These are phyloP conservation scores for Penstemon barbatus DNA, from an alignment of 257 asterid genomes.

Conservation along the genomic window DNA sequence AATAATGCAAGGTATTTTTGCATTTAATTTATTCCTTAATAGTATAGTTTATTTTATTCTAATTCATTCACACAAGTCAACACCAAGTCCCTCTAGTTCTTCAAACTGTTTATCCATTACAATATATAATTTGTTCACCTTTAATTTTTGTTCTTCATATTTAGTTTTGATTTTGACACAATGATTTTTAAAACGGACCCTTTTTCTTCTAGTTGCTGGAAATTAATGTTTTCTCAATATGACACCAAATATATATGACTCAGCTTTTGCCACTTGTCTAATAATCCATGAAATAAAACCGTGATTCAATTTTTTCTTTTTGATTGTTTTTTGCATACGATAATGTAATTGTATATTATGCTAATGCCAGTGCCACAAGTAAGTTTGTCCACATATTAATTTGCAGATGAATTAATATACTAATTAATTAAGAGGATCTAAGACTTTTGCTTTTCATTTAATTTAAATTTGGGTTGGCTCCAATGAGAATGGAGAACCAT, in stretches of 20 bases:
- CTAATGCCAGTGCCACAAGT: not conserved
- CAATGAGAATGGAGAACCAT: slow-evolving; percentile 9
- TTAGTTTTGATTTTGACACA: not conserved
- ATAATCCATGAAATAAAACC: not conserved
- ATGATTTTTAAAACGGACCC: no score
- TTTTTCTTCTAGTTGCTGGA: not conserved
- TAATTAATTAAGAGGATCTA: no score
- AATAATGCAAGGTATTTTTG: not conserved
- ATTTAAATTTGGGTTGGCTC: not conserved
- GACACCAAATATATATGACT: slow-evolving; percentile 4
- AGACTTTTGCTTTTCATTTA: no score
- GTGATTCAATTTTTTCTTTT: slow-evolving; percentile 12
- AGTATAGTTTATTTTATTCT: no score
- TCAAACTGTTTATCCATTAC: not conserved
- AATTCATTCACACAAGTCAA: slow-evolving; percentile 29
- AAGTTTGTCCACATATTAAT: not conserved
- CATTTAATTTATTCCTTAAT: no score
- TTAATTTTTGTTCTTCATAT: not conserved
- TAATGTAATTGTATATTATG: not conserved
- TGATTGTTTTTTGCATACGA: no score
- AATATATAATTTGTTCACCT: not conserved
- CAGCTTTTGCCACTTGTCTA: slow-evolving; percentile 29
- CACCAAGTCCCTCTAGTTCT: slow-evolving; percentile 24
- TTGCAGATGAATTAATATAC: no score
- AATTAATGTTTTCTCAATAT: not conserved